Percentiles rank a stretch among this genome's conserved stretches.
Conservation (phyloP, 345 rosid genomes). For the Euphorbia peplus region DNA sequence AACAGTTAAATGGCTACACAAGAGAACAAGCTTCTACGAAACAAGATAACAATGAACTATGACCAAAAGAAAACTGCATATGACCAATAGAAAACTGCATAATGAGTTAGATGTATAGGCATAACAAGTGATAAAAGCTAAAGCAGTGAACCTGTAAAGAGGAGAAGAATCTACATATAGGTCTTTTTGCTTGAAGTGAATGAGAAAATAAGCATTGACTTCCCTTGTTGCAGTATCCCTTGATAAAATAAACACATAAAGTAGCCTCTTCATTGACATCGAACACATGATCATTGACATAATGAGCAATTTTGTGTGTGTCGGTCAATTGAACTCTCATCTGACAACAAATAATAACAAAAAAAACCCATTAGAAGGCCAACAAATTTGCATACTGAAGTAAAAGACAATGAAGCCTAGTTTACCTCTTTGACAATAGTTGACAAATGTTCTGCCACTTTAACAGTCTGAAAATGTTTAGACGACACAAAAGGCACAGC, state of each 20-base stretch:
- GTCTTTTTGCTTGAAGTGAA: constrained; percentile 53
- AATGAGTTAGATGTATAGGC: neutral
- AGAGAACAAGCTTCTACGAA: neutral
- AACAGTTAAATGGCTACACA: neutral
- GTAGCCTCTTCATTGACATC: constrained; percentile 30
- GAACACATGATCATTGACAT: constrained; percentile 27
- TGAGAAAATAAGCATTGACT: constrained; percentile 69
- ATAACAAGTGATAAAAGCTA: constrained; percentile 1
- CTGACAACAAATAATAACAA: constrained; percentile 35
- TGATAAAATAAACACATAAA: constrained; percentile 58
- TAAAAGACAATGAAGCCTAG: constrained; percentile 8
- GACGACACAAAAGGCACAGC: constrained; percentile 69
- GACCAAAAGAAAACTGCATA: no score
- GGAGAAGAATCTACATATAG: constrained; percentile 65
- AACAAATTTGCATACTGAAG: constrained; percentile 4
- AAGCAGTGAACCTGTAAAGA: constrained; percentile 55
- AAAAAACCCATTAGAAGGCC: constrained; percentile 17
- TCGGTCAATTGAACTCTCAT: constrained; percentile 47
- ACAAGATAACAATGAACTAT: neutral
- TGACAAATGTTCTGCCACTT: constrained; percentile 45
- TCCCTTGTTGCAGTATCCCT: constrained; percentile 79
- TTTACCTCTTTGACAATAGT: constrained; percentile 64
- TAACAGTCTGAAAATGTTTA: constrained; percentile 46
- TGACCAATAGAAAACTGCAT: neutral
- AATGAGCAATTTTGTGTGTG: constrained; percentile 24